Evolutionary conservation across 306 rosid genomes (phyloP).

Genomic region (Comarum palustre): DNA sequence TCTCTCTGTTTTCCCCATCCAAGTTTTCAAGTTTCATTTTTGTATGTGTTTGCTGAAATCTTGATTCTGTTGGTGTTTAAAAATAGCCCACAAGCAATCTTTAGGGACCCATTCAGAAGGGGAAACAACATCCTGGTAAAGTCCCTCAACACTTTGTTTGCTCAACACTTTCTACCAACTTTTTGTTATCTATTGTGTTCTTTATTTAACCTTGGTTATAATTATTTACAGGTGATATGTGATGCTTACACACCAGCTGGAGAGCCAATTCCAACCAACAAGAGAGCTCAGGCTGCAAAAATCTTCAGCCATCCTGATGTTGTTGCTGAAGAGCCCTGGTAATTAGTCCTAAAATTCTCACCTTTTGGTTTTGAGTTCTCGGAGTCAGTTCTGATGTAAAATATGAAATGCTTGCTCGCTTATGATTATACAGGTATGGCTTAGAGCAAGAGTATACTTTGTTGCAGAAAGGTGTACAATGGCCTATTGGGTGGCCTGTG

Average conservation of each 20-base stretch:
- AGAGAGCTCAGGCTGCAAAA: slow-evolving; percentile 53
- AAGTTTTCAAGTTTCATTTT: neutral
- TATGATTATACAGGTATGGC: slow-evolving; percentile 46
- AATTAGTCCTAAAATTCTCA: neutral
- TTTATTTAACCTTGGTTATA: neutral
- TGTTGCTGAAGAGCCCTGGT: slow-evolving; percentile 60
- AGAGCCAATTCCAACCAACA: slow-evolving; percentile 58
- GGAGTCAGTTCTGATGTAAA: neutral
- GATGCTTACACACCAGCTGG: slow-evolving; percentile 64
- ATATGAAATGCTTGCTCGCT: neutral
- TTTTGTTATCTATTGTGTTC: neutral
- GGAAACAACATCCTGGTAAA: slow-evolving; percentile 58
- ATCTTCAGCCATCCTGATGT: slow-evolving; percentile 54
- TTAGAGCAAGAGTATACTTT: slow-evolving; percentile 66
- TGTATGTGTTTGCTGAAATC: neutral
- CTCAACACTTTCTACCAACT: neutral
- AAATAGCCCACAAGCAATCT: slow-evolving; percentile 60
- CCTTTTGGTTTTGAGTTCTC: neutral
- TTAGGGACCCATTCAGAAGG: slow-evolving; percentile 64
- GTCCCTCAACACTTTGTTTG: slow-evolving; percentile 4
- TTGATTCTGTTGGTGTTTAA: neutral
- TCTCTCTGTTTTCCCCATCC: neutral
- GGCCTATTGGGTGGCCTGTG: slow-evolving; percentile 71
- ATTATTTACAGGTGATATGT: slow-evolving; percentile 27
- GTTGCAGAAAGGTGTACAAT: slow-evolving; percentile 48